A percentile compares a stretch with the other conserved stretches of the same genome.
Conservation (phyloP, 805 yeast species). For the Scheffersomyces ergatensis region DNA sequence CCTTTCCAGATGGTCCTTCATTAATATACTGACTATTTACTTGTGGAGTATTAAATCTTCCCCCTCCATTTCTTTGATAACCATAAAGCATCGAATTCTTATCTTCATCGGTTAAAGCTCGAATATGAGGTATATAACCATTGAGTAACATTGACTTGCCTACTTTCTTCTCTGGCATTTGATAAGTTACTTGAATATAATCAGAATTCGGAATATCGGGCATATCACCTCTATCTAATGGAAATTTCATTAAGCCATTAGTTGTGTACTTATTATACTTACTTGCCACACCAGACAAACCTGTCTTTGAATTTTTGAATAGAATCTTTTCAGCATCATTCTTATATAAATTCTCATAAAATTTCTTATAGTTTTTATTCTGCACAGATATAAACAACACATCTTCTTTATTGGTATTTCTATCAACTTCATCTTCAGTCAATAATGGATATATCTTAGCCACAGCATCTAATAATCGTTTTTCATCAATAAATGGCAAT, state of each 20-base stretch:
- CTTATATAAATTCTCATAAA: conserved; percentile 38
- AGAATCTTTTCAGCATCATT: conserved; percentile 30
- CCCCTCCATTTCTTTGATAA: conserved; percentile 21
- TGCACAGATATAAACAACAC: conserved; percentile 64
- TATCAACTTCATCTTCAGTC: conserved; percentile 61
- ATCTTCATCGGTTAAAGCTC: conserved; percentile 67
- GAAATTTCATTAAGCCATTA: conserved; percentile 36
- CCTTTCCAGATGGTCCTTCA: conserved; percentile 38
- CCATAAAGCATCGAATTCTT: conserved; percentile 57
- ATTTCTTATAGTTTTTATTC: conserved; percentile 47
- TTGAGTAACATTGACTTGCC: conserved; percentile 83
- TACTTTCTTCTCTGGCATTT: conserved; percentile 55
- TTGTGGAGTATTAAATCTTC: conserved; percentile 27
- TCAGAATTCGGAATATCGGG: conserved; percentile 40
- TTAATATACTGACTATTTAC: conserved; percentile 37
- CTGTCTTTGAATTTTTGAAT: conserved; percentile 50
- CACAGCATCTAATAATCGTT: conserved; percentile 66
- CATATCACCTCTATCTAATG: conserved; percentile 47
- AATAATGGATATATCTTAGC: conserved; percentile 59
- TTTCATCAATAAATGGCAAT: conserved; percentile 86
- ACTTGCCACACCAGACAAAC: conserved; percentile 57
- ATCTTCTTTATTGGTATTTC: conserved; percentile 73
- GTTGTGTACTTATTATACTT: conserved; percentile 34
- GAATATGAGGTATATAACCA: conserved; percentile 66
- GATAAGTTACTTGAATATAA: conserved; percentile 48